Percentiles rank a stretch among this genome's conserved stretches.
phyloP scores from a whole-genome alignment of 306 rosid genomes.

The Ceratonia siliqua region DNA sequence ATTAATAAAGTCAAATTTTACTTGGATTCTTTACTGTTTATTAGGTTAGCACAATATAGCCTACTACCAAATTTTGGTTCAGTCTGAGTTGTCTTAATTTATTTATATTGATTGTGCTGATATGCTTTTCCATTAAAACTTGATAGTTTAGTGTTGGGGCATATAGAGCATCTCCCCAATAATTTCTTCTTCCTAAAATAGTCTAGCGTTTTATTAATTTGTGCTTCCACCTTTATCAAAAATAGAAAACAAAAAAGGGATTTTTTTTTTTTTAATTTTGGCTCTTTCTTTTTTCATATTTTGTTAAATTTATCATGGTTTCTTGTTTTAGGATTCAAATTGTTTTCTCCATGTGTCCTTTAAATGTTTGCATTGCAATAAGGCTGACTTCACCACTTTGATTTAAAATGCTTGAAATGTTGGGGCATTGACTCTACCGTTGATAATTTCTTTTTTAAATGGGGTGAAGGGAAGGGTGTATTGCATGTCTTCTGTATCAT shows the following conservation, averaged over 20 bases:
- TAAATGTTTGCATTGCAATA: not conserved
- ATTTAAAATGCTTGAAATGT: not conserved
- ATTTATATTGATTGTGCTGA: not conserved
- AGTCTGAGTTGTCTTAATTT: not conserved
- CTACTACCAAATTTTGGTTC: not conserved
- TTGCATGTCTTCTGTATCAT: not conserved
- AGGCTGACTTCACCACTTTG: not conserved
- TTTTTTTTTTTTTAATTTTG: not conserved
- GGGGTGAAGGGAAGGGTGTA: not conserved
- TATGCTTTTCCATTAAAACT: not conserved
- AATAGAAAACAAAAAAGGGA: not conserved
- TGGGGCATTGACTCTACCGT: not conserved
- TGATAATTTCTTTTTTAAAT: not conserved
- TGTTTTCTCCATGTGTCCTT: not conserved
- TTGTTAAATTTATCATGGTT: not conserved
- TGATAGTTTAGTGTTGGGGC: not conserved
- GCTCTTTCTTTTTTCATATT: not conserved
- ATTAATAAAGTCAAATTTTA: not conserved
- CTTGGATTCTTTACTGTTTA: not conserved
- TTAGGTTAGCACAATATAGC: not conserved
- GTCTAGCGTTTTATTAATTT: not conserved
- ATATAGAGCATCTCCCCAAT: not conserved
- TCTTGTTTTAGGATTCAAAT: not conserved
- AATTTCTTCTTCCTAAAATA: not conserved
- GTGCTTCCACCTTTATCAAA: not conserved